phyloP scores from a whole-genome alignment of 306 rosid genomes.

The Astragalus membranaceus region DNA sequence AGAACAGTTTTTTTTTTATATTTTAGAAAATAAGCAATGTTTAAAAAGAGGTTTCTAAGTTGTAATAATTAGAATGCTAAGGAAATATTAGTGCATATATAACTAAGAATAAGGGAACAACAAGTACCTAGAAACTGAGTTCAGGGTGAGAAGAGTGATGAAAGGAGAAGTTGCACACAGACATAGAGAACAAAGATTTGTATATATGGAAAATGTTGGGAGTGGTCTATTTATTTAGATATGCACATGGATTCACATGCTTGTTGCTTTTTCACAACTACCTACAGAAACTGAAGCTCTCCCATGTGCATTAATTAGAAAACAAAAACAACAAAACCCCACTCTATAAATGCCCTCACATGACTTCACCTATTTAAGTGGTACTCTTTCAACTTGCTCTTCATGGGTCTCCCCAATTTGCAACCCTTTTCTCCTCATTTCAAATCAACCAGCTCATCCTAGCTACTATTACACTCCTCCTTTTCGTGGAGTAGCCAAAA shows the following conservation, averaged over 20 bases:
- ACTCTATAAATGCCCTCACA: slow-evolving; percentile 72
- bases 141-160: not conserved
- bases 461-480: not conserved
- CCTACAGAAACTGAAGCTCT: slow-evolving; percentile 30
- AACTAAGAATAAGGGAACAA: no score
- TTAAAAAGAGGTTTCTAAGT: no score
- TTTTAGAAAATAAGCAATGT: no score
- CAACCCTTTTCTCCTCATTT: slow-evolving; percentile 24
- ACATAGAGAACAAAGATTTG: slow-evolving; percentile 15
- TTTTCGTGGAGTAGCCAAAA: not conserved
- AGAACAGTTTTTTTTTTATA: no score
- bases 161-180: not conserved
- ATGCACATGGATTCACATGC: slow-evolving; percentile 83
- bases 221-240: slow-evolving; percentile 43
- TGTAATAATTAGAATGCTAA: not conserved
- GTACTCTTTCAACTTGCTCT: slow-evolving; percentile 32
- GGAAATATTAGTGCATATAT: not conserved
- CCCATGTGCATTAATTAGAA: slow-evolving; percentile 65
- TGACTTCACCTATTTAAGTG: slow-evolving; percentile 35
- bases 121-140: not conserved
- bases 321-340: slow-evolving; percentile 51
- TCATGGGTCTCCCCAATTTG: slow-evolving; percentile 22
- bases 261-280: slow-evolving; percentile 34
- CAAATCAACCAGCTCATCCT: slow-evolving; percentile 59
- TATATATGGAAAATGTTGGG: slow-evolving; percentile 18